These are phyloP conservation scores for Podila clonocystis DNA, from an alignment of 192 early-diverging fungal genomes.

Conservation along the genomic window DNA sequence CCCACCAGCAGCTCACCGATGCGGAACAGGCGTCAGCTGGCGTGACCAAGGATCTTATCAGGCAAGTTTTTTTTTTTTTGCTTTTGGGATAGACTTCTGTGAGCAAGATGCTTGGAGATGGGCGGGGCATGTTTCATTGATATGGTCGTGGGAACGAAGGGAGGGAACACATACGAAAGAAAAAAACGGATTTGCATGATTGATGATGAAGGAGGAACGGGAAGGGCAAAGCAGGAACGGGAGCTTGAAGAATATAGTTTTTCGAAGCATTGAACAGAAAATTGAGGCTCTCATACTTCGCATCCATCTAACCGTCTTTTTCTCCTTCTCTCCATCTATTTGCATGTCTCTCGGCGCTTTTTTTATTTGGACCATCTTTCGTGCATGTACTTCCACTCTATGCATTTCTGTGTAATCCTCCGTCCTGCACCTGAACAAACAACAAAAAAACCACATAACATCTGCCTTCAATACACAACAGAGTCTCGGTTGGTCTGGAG, in stretches of 20 bases:
- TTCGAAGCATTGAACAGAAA: too few species aligned
- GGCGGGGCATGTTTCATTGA: neutral
- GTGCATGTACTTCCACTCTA: neutral
- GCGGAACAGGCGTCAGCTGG: conserved; percentile 83
- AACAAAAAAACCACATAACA: neutral
- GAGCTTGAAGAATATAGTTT: too few species aligned
- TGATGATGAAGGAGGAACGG: neutral
- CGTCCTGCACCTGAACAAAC: neutral
- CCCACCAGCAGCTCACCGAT: conserved; percentile 88
- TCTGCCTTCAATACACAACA: conserved; percentile 12
- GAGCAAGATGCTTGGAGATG: neutral
- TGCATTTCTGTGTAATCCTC: conserved; percentile 7
- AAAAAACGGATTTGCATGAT: too few species aligned
- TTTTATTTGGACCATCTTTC: neutral
- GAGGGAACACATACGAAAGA: too few species aligned
- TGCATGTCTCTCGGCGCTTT: too few species aligned
- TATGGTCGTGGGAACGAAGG: neutral
- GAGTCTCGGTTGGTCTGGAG: conserved; percentile 89
- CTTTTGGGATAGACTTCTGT: neutral
- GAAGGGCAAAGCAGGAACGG: neutral
- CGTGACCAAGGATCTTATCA: conserved; percentile 81
- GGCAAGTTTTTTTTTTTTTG: conserved; percentile 8
- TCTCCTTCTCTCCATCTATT: too few species aligned
- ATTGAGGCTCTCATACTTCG: too few species aligned
- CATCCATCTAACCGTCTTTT: too few species aligned